phyloP scores from a whole-genome alignment of 2,329 filamentous ascomycete genomes.

The Ceratocystis huliohia region DNA sequence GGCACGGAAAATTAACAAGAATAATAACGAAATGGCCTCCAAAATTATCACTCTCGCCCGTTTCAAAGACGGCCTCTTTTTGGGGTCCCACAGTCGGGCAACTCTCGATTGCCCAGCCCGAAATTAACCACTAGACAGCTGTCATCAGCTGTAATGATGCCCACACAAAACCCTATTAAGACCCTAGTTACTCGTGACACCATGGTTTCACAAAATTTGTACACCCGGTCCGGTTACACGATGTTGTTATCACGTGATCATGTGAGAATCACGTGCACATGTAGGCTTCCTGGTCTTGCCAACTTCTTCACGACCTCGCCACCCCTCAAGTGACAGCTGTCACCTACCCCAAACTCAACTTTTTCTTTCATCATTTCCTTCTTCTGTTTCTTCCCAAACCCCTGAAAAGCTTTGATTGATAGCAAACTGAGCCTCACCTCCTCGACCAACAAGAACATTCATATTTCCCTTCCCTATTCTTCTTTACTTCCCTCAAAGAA shows the following conservation, averaged over 20 bases:
- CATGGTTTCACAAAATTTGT: too few species aligned
- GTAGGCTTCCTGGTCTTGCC: background rate
- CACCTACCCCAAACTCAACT: background rate
- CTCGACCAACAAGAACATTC: background rate
- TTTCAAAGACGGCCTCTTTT: background rate
- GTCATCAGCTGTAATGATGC: too few species aligned
- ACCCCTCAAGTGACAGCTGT: background rate
- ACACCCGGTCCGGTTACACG: too few species aligned
- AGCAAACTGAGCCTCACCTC: background rate
- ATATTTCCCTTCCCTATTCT: background rate
- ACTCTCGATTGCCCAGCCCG: too few species aligned
- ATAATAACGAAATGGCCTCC: background rate
- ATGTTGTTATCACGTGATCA: too few species aligned
- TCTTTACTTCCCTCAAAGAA: background rate
- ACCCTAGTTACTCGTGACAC: too few species aligned
- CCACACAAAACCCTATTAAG: too few species aligned
- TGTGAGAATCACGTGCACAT: background rate
- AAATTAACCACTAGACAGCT: too few species aligned
- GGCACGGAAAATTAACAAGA: background rate
- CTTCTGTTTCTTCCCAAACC: background rate
- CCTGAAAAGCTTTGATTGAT: background rate
- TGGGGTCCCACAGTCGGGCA: too few species aligned
- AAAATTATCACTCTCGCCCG: background rate
- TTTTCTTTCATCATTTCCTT: background rate
- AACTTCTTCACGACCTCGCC: background rate